phyloP scores from a whole-genome alignment of 192 early-diverging fungal species.

The Backusella mclennaniae region DNA sequence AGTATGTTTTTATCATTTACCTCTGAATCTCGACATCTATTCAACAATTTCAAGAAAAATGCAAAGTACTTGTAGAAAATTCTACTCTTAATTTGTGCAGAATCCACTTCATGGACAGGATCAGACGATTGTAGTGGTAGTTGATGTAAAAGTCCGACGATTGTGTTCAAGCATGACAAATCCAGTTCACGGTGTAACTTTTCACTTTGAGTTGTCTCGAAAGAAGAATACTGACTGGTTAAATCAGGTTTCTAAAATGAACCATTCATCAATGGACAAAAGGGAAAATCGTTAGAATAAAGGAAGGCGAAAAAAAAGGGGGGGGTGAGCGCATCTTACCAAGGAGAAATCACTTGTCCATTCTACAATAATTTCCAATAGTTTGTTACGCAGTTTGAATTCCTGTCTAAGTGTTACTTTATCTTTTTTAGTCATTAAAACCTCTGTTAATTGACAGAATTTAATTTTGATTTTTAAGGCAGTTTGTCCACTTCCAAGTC shows the following conservation, averaged over 20 bases:
- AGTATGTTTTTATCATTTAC: constrained; percentile 1
- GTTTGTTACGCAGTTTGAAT: constrained; percentile 67
- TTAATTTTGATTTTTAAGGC: constrained; percentile 70
- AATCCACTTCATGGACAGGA: constrained; percentile 52
- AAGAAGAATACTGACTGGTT: constrained; percentile 24
- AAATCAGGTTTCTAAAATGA: constrained; percentile 25
- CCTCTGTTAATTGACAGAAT: constrained; percentile 75
- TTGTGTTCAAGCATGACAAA: constrained; percentile 73
- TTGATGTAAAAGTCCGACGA: constrained; percentile 64
- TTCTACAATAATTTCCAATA: constrained; percentile 70
- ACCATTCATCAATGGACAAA: neutral
- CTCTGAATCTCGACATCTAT: constrained; percentile 65
- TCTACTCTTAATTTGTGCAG: constrained; percentile 58
- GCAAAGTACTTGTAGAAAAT: constrained; percentile 72
- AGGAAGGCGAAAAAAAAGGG: neutral
- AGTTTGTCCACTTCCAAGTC: constrained; percentile 50
- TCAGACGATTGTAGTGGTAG: constrained; percentile 73
- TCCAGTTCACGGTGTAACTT: constrained; percentile 77
- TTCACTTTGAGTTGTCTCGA: constrained; percentile 46
- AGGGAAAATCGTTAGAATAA: neutral
- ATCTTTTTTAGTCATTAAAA: constrained; percentile 73
- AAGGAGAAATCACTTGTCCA: constrained; percentile 75
- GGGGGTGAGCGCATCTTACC: constrained; percentile 30
- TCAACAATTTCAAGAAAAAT: constrained; percentile 76
- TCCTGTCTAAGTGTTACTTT: constrained; percentile 70